A percentile compares a stretch with the other conserved stretches of the same genome.
Evolutionary conservation across 495 filamentous ascomycete species (phyloP).

Genomic region (Amphirosellinia nigrospora): DNA sequence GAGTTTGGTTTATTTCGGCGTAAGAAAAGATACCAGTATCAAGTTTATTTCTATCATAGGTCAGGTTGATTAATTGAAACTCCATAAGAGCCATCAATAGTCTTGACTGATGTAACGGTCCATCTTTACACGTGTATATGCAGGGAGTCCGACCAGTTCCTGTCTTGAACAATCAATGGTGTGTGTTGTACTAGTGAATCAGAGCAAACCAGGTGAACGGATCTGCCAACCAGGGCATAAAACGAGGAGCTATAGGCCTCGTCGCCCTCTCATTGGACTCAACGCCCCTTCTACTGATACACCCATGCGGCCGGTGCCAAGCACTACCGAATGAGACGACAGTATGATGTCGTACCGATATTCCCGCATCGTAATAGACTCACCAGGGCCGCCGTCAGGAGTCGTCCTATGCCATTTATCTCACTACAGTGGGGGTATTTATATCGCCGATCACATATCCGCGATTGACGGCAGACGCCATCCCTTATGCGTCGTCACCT

Average conservation of each 20-base stretch:
- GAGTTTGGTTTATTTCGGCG: constrained; percentile 1
- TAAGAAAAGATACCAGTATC: constrained; percentile 17
- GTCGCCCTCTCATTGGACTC: constrained; percentile 26
- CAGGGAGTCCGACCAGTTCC: constrained; percentile 14
- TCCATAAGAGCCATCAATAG: background rate
- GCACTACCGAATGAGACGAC: constrained; percentile 16
- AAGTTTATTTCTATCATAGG: background rate
- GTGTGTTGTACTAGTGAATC: background rate
- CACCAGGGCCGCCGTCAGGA: background rate
- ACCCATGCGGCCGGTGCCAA: constrained; percentile 36
- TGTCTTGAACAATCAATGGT: constrained; percentile 6
- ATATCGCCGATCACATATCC: constrained; percentile 12
- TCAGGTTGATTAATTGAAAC: constrained; percentile 1
- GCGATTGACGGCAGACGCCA: constrained; percentile 14
- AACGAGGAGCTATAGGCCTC: constrained; percentile 31
- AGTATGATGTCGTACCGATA: constrained; percentile 6
- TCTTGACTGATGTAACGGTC: constrained; percentile 12
- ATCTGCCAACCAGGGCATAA: constrained; percentile 27
- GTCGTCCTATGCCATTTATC: background rate
- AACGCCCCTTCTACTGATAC: constrained; percentile 31
- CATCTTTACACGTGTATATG: constrained; percentile 19
- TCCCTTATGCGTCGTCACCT: constrained; percentile 14
- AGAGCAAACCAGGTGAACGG: constrained; percentile 32
- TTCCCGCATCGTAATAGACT: background rate
- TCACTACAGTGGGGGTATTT: constrained; percentile 8